Evolutionary conservation across 305 asterid species (phyloP), one percentile per base, ranked within the genome.

Genomic region (Fraxinus baroniana): DNA sequence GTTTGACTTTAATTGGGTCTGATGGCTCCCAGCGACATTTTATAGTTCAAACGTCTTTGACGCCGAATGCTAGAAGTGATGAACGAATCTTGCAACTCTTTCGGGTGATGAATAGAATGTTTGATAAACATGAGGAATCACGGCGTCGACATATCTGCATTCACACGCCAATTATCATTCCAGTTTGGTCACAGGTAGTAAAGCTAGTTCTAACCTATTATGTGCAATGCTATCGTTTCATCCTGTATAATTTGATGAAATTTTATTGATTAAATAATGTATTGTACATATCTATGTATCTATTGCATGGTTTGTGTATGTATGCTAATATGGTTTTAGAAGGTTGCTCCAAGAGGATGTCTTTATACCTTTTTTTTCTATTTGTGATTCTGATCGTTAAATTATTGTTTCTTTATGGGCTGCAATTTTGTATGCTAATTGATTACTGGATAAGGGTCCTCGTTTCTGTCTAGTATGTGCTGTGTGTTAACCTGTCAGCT

Each of bases 31-130:
- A 93, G 88, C 97, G 98, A 64, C 98, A 95, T 88, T 97, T 97
- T 85, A 97, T 97, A 49, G 99, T 97, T 83, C 99, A 97, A 89
- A 97, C 99, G 81, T 97, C 99, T 76, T 82, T 97, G 88, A 97
- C 99, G n/a, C 99, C 99, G 30, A 97, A 97, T 87, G 99, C 99
- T 74, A 92, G 99, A 87, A 97, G 99, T 73, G 99, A 97, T 90
- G 99, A 97, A 84, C 93, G 99, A 84, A 97, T 97, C 83, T 91
- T 97, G 92, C 99, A 97, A 81, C 98, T 97, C 83, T 97, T 94
- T 93, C 99, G 99, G 73, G 93, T 93, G 32, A 93, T 97, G 98
- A 97, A 97, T 86, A 84, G 91, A 85, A 97, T 97, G 99, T 97
- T 97, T 87, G 99, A 97, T 89, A 97, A 97, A 89, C 97, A 97